Evolutionary conservation across 2,329 filamentous ascomycete genomes (phyloP).

Genomic region (Geosmithia putterillii): DNA sequence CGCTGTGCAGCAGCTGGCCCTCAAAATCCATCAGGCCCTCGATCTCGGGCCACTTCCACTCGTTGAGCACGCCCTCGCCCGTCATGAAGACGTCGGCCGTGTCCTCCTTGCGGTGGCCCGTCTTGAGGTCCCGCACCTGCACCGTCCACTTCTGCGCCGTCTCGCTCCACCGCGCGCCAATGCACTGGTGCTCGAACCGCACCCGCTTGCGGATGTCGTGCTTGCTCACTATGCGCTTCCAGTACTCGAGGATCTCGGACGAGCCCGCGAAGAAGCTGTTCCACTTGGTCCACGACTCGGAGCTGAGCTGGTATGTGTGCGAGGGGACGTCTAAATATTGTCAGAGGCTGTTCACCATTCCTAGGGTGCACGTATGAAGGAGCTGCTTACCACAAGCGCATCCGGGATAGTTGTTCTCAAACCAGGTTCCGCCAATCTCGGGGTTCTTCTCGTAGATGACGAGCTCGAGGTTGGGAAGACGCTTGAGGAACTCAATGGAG

Average conservation of each 20-base stretch:
- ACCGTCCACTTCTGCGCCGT: slow-evolving; percentile 21
- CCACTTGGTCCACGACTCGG: slow-evolving; percentile 4
- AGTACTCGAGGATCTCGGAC: slow-evolving; percentile 9
- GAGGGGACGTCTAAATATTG: slow-evolving; percentile 4
- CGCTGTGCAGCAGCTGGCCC: slow-evolving; percentile 39
- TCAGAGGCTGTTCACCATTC: too few species aligned
- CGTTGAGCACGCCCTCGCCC: slow-evolving; percentile 35
- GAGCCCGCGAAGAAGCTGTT: slow-evolving; percentile 3
- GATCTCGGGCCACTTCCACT: slow-evolving; percentile 38
- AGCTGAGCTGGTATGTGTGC: slow-evolving; percentile 5
- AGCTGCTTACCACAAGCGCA: neutral
- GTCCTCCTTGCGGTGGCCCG: slow-evolving; percentile 14
- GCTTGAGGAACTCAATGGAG: slow-evolving; percentile 18
- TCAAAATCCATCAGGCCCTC: slow-evolving; percentile 35
- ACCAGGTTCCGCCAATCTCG: slow-evolving; percentile 2
- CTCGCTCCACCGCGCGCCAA: slow-evolving; percentile 25
- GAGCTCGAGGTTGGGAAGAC: neutral
- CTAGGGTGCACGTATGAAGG: neutral
- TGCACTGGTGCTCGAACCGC: slow-evolving; percentile 5
- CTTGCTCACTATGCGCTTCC: slow-evolving; percentile 7
- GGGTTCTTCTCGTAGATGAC: slow-evolving; percentile 1
- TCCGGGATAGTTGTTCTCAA: slow-evolving; percentile 1
- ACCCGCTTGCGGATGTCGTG: slow-evolving; percentile 8
- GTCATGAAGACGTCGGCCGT: slow-evolving; percentile 34
- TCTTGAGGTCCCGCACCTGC: slow-evolving; percentile 10